phyloP scores from a whole-genome alignment of 1,284 basidiomycete genomes.

The Ustilago bromivora region DNA sequence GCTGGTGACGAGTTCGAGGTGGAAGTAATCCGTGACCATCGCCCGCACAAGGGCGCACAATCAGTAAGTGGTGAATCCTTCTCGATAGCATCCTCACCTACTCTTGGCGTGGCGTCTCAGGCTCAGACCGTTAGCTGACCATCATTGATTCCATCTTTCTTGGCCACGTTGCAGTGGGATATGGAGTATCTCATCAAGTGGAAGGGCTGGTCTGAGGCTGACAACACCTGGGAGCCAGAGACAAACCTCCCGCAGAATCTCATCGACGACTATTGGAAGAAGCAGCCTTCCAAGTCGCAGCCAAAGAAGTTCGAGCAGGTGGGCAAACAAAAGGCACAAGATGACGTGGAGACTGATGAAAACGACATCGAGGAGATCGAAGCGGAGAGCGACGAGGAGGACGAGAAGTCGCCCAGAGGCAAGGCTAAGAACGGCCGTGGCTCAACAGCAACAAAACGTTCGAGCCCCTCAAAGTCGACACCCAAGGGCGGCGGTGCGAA shows the following conservation, averaged over 20 bases:
- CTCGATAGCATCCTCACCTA: neutral
- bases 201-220: constrained; percentile 45
- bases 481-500: constrained; percentile 11
- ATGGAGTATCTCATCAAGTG: constrained; percentile 54
- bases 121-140: neutral
- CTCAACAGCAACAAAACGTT: constrained; percentile 7
- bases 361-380: constrained; percentile 29
- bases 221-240: constrained; percentile 59
- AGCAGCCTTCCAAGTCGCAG: constrained; percentile 46
- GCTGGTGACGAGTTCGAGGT: constrained; percentile 49
- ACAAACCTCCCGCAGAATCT: constrained; percentile 18
- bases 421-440: constrained; percentile 17
- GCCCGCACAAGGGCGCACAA: constrained; percentile 15
- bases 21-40: constrained; percentile 39
- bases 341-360: constrained; percentile 21
- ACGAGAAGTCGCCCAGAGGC: constrained; percentile 1
- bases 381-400: constrained; percentile 14
- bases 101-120: neutral
- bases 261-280: constrained; percentile 51
- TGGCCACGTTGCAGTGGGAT: constrained; percentile 14
- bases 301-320: constrained; percentile 37
- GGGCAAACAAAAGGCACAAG: constrained; percentile 20
- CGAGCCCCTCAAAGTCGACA: constrained; percentile 7
- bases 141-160: neutral
- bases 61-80: constrained; percentile 18